Base-by-base conservation (phyloP, 2,329 filamentous ascomycete genomes). In the Lecanosticta acicola region DNA sequence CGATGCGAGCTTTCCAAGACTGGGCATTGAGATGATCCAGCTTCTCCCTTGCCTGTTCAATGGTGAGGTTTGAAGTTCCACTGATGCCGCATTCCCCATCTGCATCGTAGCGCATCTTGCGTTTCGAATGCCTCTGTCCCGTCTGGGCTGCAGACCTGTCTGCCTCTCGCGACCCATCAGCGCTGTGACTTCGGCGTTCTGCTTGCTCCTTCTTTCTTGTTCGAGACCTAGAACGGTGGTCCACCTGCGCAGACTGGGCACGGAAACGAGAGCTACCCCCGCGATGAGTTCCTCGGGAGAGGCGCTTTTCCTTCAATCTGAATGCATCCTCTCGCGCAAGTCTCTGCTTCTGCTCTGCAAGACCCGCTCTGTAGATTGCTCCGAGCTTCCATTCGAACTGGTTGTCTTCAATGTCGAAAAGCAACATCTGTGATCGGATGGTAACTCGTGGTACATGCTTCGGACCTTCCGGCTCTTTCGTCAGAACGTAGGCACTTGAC, bases 331-430 rank as follows among this genome's bases (percentile, higher is more conserved):
- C 88, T 35, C 93, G 81, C 3, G 91, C 90, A 44, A 94, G 72
- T 16, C 93, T 80, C 66, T 97, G 93, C 63, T 84, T 83, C 66
- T 97, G 91, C 66, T 98, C 93, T 45, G 90, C 73, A 16, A 91
- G 76, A 0, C 94, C 93, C 37, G 87, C 81, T 24, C 91, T 83
- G 65, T 97, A 98, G 41, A 98, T 98, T 61, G 89, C 83, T 13
- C 90, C 88, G 8, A 98, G 73, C 64, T 96, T 97, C 87, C 90
- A 98, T 65, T 98, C 93, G 60, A 98, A 98, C 0, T 87, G 84
- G 40, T 93, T 91, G 64, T 98, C 93, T 68, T 98, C 93, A 29
- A 98, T 75, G 61, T 97, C 91, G 48, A 98, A 91, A 2, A 95
- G 70, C 18, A 98, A 74, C 3, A 85, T 86, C 58, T 86, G 85